Conservation (phyloP, 768 basidiomycete species). For the Boletus tomentosulus region DNA sequence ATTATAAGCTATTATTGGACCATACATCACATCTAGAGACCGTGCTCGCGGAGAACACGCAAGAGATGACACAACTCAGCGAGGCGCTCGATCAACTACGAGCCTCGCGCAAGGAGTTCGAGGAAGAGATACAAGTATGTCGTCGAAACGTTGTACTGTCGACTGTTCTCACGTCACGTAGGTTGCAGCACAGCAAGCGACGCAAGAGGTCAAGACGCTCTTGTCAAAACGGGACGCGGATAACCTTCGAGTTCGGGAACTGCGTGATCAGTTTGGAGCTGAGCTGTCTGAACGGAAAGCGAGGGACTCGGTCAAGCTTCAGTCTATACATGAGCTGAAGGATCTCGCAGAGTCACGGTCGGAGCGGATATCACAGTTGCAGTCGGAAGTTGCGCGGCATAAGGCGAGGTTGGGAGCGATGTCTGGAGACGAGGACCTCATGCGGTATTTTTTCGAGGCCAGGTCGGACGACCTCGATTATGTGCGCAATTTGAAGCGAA, state of each 20-base stretch:
- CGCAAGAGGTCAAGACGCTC: conserved; percentile 61
- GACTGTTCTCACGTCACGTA: conserved; percentile 19
- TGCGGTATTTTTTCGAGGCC: conserved; percentile 63
- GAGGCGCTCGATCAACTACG: conserved; percentile 43
- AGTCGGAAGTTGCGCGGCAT: conserved; percentile 68
- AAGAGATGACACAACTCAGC: conserved; percentile 38
- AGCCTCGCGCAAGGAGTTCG: conserved; percentile 41
- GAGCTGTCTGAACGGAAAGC: conserved; percentile 68
- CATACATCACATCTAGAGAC: conserved; percentile 49
- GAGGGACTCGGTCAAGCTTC: conserved; percentile 54
- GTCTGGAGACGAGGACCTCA: conserved; percentile 63
- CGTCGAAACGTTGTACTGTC: conserved; percentile 7
- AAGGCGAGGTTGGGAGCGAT: conserved; percentile 76
- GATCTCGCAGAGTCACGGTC: conserved; percentile 58
- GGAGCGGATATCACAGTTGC: conserved; percentile 69
- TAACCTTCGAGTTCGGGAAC: conserved; percentile 62
- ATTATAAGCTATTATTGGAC: conserved; percentile 55
- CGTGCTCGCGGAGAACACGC: conserved; percentile 36
- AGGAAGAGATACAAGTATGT: conserved; percentile 44
- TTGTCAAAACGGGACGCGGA: conserved; percentile 65
- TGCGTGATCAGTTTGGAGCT: conserved; percentile 61
- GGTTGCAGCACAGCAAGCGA: conserved; percentile 43
- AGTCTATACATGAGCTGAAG: conserved; percentile 62
- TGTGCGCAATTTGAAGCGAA: conserved; percentile 49
- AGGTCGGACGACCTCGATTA: conserved; percentile 49